Conservation (phyloP, 2,329 filamentous ascomycete genomes). For the Aspergillus niger region DNA sequence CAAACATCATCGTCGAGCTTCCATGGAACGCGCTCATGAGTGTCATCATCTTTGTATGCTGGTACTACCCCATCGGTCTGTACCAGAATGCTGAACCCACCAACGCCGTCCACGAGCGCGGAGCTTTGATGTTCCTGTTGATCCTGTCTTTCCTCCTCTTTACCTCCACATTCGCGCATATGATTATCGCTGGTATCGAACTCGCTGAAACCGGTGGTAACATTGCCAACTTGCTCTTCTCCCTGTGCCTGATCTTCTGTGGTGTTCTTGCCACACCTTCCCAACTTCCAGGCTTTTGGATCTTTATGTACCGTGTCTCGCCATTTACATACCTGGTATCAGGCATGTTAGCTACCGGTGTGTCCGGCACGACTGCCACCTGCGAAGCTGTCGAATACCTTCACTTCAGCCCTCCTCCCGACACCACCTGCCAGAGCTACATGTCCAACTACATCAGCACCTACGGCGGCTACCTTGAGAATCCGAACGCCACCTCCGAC, state of each 20-base stretch:
- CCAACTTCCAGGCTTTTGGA: slow-evolving; percentile 71
- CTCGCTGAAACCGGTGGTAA: slow-evolving; percentile 68
- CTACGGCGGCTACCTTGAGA: slow-evolving; percentile 46
- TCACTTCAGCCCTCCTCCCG: slow-evolving; percentile 52
- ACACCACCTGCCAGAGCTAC: slow-evolving; percentile 62
- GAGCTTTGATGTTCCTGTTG: slow-evolving; percentile 67
- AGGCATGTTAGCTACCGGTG: slow-evolving; percentile 45
- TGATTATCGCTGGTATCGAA: slow-evolving; percentile 71
- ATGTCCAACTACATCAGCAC: slow-evolving; percentile 43
- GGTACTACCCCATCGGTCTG: slow-evolving; percentile 66
- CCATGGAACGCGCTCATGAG: slow-evolving; percentile 66
- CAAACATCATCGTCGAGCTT: slow-evolving; percentile 71
- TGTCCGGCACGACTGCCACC: slow-evolving; percentile 32
- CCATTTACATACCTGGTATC: slow-evolving; percentile 65
- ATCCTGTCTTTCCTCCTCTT: slow-evolving; percentile 69
- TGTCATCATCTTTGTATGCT: slow-evolving; percentile 64
- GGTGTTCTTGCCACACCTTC: slow-evolving; percentile 54
- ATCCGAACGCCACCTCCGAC: slow-evolving; percentile 46
- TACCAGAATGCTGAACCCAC: slow-evolving; percentile 46
- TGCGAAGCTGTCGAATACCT: slow-evolving; percentile 38
- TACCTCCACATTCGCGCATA: slow-evolving; percentile 70
- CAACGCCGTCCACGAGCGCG: slow-evolving; percentile 51
- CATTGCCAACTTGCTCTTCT: slow-evolving; percentile 61
- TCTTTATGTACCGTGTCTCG: slow-evolving; percentile 72
- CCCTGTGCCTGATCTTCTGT: slow-evolving; percentile 63